Conservation (phyloP, 495 filamentous ascomycete genomes). For the Podospora tetraspora region DNA sequence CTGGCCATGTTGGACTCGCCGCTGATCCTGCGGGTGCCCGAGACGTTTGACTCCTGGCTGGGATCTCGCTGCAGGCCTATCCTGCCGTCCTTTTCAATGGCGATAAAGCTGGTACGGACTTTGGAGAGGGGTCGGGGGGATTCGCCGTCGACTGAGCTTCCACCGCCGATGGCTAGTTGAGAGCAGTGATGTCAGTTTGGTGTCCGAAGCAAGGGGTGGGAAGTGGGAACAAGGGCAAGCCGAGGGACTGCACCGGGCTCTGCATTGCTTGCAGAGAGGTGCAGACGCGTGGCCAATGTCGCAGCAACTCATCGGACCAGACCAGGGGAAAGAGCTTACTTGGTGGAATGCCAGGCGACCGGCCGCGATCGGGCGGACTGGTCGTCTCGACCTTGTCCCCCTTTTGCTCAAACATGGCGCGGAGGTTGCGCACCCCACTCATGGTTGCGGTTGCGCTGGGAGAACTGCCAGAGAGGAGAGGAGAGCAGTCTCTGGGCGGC, state of each 20-base stretch:
- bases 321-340: conserved; percentile 23
- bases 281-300: too few species aligned
- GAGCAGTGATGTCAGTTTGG: not conserved
- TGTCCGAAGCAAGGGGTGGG: not conserved
- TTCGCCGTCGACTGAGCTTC: conserved; percentile 21
- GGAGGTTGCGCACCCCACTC: conserved; percentile 59
- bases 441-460: conserved; percentile 30
- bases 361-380: conserved; percentile 64
- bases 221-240: not conserved
- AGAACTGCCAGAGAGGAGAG: conserved; percentile 3
- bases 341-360: conserved; percentile 54
- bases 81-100: conserved; percentile 61
- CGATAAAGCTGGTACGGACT: conserved; percentile 78
- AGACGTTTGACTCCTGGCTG: conserved; percentile 40
- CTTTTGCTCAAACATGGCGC: conserved; percentile 83
- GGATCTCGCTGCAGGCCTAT: conserved; percentile 40
- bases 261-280: not conserved
- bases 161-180: conserved; percentile 1
- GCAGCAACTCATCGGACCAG: not conserved
- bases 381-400: conserved; percentile 53
- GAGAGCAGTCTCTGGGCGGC: not conserved
- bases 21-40: conserved; percentile 32
- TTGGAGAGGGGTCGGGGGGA: conserved; percentile 64
- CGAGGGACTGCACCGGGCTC: not conserved
- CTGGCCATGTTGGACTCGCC: conserved; percentile 32